Evolutionary conservation across 352 stramenopile species (phyloP).

Genomic region (Phytophthora hybrid): DNA sequence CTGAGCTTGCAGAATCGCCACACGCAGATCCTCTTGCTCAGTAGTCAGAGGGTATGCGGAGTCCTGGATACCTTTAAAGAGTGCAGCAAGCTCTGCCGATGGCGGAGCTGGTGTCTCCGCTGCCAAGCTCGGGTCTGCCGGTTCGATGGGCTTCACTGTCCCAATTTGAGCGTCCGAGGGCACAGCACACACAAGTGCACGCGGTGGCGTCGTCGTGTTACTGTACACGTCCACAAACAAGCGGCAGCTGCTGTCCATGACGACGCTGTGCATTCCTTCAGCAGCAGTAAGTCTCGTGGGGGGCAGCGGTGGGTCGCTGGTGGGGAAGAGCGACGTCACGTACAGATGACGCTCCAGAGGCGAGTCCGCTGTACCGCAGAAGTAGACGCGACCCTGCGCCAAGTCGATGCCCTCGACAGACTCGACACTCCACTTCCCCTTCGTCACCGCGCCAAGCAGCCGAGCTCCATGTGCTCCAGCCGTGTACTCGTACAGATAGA

Average conservation of each 20-base stretch:
- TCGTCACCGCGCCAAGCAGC: slow-evolving; percentile 70
- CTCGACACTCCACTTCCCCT: slow-evolving; percentile 78
- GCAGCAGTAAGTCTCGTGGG: slow-evolving; percentile 76
- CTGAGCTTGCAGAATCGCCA: slow-evolving; percentile 53
- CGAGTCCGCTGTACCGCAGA: slow-evolving; percentile 88
- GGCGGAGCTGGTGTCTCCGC: slow-evolving; percentile 3
- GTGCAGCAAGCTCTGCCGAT: slow-evolving; percentile 26
- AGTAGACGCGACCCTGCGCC: slow-evolving; percentile 86
- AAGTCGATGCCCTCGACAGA: slow-evolving; percentile 88
- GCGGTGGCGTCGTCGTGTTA: slow-evolving; percentile 75
- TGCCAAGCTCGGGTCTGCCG: slow-evolving; percentile 21
- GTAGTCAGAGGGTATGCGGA: slow-evolving; percentile 62
- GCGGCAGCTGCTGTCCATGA: slow-evolving; percentile 90
- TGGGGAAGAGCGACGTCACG: slow-evolving; percentile 72
- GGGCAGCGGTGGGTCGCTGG: slow-evolving; percentile 49
- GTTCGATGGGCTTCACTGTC: slow-evolving; percentile 29
- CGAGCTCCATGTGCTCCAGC: slow-evolving; percentile 44
- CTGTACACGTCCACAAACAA: slow-evolving; percentile 87
- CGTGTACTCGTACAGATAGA: slow-evolving; percentile 96
- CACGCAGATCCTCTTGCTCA: slow-evolving; percentile 66
- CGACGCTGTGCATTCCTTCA: slow-evolving; percentile 90
- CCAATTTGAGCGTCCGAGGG: slow-evolving; percentile 55
- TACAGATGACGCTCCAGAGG: slow-evolving; percentile 94
- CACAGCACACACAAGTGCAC: slow-evolving; percentile 59
- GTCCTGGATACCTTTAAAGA: slow-evolving; percentile 54